Evolutionary conservation across 306 rosid genomes (phyloP), one percentile per base, ranked within the genome.

Genomic region (Acmispon strigosus): DNA sequence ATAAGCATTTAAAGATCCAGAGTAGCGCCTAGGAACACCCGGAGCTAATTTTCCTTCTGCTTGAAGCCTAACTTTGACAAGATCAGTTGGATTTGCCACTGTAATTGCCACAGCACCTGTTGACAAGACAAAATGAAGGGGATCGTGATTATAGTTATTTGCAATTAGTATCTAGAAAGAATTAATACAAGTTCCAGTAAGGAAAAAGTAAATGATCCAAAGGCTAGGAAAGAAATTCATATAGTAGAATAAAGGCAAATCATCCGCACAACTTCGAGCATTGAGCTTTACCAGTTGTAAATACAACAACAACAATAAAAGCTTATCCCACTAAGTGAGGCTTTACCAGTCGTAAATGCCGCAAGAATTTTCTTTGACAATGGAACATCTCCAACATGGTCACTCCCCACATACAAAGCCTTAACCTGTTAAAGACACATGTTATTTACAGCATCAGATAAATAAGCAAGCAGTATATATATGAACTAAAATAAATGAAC

Each of bases 21-120:
- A 81, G 80, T 94, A 94, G 43, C 99, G 92, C 78, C 95, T 91
- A 49, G 97, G 92, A 53, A 86, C 97, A 34, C 99, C 99, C 8
- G 99, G 83, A 67, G 96, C 84, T 37, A 94, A 83, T 68, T 89
- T 89, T 72, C 99, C 99, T 86, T 91, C 99, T 54, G 97, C 90
- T 76, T 94, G 99, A 78, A 91, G 99, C 80, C 99, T 86, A 54
- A 94, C 99, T 77, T 94, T 91, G 61, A 94, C 99, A 62, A 94
- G 97, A 79, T 94, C 99, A 17, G 99, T 94, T 51, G 97, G 99
- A 87, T 94, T 94, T 73, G 99, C 99, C 16, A 94, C 49, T 1
- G 79, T 70, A 74, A 94, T 94, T 64, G 74, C 99, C 42, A 94
- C 68, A 54, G 96, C 99, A 71, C 99, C 99, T 94, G 72, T 84